Conservation (phyloP, 2,329 filamentous ascomycete species). For the Coniochaeta prunicola region DNA sequence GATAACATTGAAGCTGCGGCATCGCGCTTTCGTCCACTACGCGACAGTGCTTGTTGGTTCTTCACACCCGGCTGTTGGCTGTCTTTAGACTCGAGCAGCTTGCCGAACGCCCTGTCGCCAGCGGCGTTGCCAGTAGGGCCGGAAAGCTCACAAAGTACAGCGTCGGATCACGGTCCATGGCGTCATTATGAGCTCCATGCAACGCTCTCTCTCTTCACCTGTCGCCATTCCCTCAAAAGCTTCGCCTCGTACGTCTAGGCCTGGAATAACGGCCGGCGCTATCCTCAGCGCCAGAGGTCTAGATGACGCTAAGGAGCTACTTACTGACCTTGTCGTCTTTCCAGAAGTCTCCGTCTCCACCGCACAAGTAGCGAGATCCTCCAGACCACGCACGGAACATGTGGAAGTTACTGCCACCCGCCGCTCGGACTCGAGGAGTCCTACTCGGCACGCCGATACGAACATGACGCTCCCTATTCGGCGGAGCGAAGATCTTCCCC, state of each 20-base stretch:
- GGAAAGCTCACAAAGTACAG: not conserved
- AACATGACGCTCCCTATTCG: conserved; percentile 34
- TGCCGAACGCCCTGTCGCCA: not conserved
- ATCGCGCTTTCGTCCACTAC: not conserved
- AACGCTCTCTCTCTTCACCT: conserved; percentile 55
- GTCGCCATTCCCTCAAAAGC: conserved; percentile 46
- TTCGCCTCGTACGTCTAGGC: conserved; percentile 49
- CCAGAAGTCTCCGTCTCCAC: conserved; percentile 30
- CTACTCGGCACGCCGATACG: conserved; percentile 38
- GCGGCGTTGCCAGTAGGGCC: not conserved
- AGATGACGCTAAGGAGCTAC: conserved; percentile 3
- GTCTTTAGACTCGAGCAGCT: not conserved
- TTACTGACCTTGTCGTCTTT: not conserved
- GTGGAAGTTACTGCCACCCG: conserved; percentile 40
- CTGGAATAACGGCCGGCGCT: not conserved
- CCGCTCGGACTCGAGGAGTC: conserved; percentile 48
- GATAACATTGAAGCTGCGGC: not conserved
- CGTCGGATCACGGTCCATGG: conserved; percentile 25
- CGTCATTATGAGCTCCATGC: conserved; percentile 54
- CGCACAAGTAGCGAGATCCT: conserved; percentile 44
- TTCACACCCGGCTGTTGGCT: not conserved
- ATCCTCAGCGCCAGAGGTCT: not conserved
- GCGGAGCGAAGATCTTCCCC: conserved; percentile 35
- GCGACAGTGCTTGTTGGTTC: no score
- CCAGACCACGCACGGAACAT: conserved; percentile 48